phyloP scores from a whole-genome alignment of 257 asterid species.

The Phtheirospermum japonicum region DNA sequence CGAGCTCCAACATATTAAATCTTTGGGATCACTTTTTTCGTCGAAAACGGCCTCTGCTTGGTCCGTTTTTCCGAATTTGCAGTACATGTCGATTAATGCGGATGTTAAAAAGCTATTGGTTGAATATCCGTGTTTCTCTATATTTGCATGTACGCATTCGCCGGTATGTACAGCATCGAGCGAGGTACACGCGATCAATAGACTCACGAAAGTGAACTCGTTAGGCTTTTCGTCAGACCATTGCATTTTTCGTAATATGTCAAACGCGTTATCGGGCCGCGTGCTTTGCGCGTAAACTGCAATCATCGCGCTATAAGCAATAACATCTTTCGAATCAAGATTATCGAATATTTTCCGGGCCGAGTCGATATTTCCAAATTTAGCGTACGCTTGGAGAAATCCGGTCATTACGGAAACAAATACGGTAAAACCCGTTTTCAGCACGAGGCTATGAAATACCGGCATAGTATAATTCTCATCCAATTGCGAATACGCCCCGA shows the following conservation, averaged over 20 bases:
- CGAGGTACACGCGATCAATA: slow-evolving; percentile 55
- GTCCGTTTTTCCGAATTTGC: slow-evolving; percentile 60
- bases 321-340: slow-evolving; percentile 53
- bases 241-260: slow-evolving; percentile 52
- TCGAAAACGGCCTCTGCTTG: slow-evolving; percentile 53
- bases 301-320: slow-evolving; percentile 81
- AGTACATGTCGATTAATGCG: slow-evolving; percentile 63
- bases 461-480: slow-evolving; percentile 35
- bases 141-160: slow-evolving; percentile 55
- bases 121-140: slow-evolving; percentile 46
- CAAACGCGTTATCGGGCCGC: slow-evolving; percentile 45
- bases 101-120: slow-evolving; percentile 53
- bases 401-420: slow-evolving; percentile 49
- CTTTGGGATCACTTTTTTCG: slow-evolving; percentile 44
- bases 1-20: slow-evolving; percentile 91
- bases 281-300: slow-evolving; percentile 51
- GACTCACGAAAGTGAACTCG: slow-evolving; percentile 58
- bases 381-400: slow-evolving; percentile 62
- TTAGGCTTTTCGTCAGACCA: slow-evolving; percentile 59
- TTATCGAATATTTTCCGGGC: slow-evolving; percentile 55
- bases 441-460: slow-evolving; percentile 50
- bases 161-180: slow-evolving; percentile 45
- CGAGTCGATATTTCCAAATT: slow-evolving; percentile 45
- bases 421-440: slow-evolving; percentile 51
- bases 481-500: slow-evolving; percentile 47